Conservation (phyloP, 345 rosid species). For the Cardamine occulta region DNA sequence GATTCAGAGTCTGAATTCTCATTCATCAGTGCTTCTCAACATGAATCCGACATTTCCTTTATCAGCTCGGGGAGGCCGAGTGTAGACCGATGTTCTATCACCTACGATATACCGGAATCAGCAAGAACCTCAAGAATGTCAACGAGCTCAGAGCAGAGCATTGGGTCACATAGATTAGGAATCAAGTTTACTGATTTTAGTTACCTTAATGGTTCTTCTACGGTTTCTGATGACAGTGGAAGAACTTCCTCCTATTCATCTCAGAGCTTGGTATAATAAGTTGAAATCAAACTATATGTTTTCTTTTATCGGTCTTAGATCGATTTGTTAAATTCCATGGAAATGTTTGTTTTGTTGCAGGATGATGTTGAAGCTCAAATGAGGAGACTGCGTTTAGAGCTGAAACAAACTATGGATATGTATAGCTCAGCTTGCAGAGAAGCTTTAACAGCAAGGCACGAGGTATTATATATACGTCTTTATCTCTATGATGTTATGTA, state of each 20-base stretch:
- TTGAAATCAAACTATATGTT: not conserved
- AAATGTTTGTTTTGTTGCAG: constrained; percentile 40
- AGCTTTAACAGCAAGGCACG: constrained; percentile 79
- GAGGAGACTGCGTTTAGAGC: constrained; percentile 76
- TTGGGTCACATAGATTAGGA: constrained; percentile 58
- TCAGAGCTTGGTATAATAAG: constrained; percentile 51
- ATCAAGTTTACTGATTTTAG: constrained; percentile 49
- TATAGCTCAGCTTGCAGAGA: constrained; percentile 84
- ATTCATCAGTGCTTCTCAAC: constrained; percentile 48
- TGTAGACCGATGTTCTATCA: constrained; percentile 58
- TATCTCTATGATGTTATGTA: not conserved
- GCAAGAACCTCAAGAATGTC: constrained; percentile 56
- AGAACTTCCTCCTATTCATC: constrained; percentile 65
- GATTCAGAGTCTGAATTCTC: constrained; percentile 77
- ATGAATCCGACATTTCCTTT: constrained; percentile 67
- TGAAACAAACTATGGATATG: constrained; percentile 96
- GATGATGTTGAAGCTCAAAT: constrained; percentile 87
- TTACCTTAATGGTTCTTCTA: constrained; percentile 51
- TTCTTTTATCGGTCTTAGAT: not conserved
- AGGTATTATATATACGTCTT: constrained; percentile 47
- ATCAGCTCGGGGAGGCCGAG: constrained; percentile 82
- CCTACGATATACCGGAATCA: constrained; percentile 54
- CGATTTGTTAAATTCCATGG: not conserved
- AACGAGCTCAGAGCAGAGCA: constrained; percentile 63
- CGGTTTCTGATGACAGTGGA: constrained; percentile 61